phyloP scores from a whole-genome alignment of 108 stramenopile species.

The Bacterosira constricta region DNA sequence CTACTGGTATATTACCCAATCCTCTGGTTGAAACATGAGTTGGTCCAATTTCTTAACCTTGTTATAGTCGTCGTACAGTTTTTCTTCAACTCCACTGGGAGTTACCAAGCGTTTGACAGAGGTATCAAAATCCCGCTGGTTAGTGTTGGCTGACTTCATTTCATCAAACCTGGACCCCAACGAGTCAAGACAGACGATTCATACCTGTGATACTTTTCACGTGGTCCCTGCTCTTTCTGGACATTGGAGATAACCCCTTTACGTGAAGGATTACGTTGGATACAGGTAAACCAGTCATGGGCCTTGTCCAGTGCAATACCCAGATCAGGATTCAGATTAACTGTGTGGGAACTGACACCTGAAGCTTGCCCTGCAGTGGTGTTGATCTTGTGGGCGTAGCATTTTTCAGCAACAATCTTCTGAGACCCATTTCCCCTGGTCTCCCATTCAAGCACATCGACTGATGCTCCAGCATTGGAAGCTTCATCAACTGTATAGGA shows the following conservation, averaged over 20 bases:
- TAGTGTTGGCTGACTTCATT: not conserved
- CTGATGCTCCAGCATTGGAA: too few relatives aligned
- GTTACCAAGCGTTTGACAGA: constrained; percentile 1
- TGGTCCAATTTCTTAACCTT: not conserved
- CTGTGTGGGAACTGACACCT: not conserved
- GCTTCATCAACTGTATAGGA: constrained; percentile 11
- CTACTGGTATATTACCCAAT: constrained; percentile 4
- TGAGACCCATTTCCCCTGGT: not conserved
- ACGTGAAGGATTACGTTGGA: not conserved
- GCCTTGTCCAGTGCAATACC: not conserved
- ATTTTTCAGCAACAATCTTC: too few relatives aligned
- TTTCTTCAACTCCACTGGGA: not conserved
- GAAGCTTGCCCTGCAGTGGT: too few relatives aligned
- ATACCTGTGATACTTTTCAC: not conserved
- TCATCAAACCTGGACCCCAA: constrained; percentile 16
- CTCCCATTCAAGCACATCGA: constrained; percentile 1
- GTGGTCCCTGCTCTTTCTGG: constrained; percentile 6
- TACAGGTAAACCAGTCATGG: not conserved
- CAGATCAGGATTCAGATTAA: constrained; percentile 16
- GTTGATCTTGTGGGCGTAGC: too few relatives aligned
- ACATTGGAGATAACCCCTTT: constrained; percentile 5
- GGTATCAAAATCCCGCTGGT: too few relatives aligned
- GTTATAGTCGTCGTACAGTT: not conserved
- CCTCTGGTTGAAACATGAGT: not conserved
- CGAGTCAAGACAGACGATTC: constrained; percentile 8